Percentiles rank a stretch among this genome's conserved stretches.
phyloP scores from a whole-genome alignment of 306 rosid species.

The Psophocarpus tetragonolobus region DNA sequence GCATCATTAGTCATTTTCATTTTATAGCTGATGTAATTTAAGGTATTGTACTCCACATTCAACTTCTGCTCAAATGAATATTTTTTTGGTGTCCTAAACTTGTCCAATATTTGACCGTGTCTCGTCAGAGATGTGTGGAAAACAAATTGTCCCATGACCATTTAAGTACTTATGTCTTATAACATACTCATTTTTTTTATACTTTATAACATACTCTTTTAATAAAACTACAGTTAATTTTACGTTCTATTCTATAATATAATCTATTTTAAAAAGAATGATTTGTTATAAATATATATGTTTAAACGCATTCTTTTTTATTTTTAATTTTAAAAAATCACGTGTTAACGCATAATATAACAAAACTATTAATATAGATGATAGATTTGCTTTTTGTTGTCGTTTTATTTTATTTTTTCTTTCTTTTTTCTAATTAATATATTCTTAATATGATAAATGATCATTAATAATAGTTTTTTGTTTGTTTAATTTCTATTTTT shows the following conservation, averaged over 20 bases:
- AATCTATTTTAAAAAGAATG: no score
- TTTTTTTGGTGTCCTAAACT: background rate
- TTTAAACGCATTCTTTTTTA: no score
- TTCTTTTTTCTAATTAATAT: no score
- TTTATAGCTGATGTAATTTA: background rate
- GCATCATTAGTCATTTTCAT: constrained; percentile 3
- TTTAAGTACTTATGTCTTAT: background rate
- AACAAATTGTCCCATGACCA: background rate
- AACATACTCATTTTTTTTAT: background rate
- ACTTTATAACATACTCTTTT: background rate
- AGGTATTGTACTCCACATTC: background rate
- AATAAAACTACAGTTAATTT: background rate
- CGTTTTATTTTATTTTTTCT: no score
- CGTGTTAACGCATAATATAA: no score
- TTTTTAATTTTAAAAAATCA: no score
- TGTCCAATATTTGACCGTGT: background rate
- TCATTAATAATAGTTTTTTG: no score
- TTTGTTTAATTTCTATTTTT: no score
- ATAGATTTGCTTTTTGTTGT: no score
- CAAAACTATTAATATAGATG: no score
- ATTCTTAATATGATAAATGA: no score
- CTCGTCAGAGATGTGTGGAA: background rate
- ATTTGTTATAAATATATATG: no score
- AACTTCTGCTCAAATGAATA: background rate
- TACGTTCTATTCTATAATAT: background rate